Evolutionary conservation across 345 rosid genomes (phyloP), one percentile per base, ranked within the genome.

Genomic region (Garcia nutans): DNA sequence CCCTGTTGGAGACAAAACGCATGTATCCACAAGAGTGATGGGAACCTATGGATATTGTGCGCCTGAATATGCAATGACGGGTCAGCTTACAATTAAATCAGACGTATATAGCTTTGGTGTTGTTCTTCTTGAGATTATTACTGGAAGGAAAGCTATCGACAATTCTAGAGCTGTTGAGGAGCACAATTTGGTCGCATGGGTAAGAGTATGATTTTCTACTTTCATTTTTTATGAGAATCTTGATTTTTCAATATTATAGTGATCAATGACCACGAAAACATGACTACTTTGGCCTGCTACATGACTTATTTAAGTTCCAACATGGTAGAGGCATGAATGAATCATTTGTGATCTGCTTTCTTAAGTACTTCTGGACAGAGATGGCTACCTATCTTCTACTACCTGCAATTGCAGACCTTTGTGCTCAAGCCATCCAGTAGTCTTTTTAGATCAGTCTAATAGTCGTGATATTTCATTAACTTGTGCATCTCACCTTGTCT

Each of bases 21-120:
- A 92, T 80, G 98, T 92, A 45, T 92, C 96, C 24, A 94, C 98
- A 10, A 90, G 97, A 73, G 98, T 93, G 77, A 91, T 93, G 98
- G 98, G 98, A 55, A 93, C 98, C 42, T 93, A 91, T 59, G 98
- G 97, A 67, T 93, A 93, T 73, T 93, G 97, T 47, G 97, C 98
- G 67, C 98, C 98, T 1, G 94, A 93, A 74, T 93, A 93, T 75
- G 97, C 98, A 76, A 93, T 91, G 98, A 93, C 98, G 3, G 98
- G 98, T 20, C 95, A 91, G 65, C 84, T 93, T 74, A 93, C 97
- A 55, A 76, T 89, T 69, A 93, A 93, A 83, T 93, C 98, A 57
- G 97, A 93, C 45, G 92, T 93, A 60, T 93, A 90, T 68, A 90
- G 98, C 85, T 92, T 86, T 13, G 97, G 98, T 6, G 93, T 92